Conservation (phyloP, 2,329 filamentous ascomycete genomes). For the Cladosporium sp. region DNA sequence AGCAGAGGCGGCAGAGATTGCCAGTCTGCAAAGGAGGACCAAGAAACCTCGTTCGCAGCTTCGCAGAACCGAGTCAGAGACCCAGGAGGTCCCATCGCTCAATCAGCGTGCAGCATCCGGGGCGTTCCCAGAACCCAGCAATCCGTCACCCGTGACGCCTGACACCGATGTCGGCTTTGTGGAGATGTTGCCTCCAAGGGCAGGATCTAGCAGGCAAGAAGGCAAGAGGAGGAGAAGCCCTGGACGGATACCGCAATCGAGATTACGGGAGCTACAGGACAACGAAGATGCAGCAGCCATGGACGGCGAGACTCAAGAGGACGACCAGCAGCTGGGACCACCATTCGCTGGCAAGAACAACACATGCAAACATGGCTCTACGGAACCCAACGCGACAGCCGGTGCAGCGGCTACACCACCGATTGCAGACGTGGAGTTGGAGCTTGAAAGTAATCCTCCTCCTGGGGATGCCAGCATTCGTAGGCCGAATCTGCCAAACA, state of each 20-base stretch:
- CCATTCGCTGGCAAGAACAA: slow-evolving; percentile 22
- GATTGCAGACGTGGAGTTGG: slow-evolving; percentile 66
- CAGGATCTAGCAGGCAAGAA: slow-evolving; percentile 16
- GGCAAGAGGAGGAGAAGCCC: slow-evolving; percentile 17
- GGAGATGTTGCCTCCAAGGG: slow-evolving; percentile 15
- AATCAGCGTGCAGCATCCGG: slow-evolving; percentile 24
- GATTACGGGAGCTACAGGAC: slow-evolving; percentile 26
- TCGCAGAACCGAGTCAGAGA: slow-evolving; percentile 26
- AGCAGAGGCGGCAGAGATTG: slow-evolving; percentile 49
- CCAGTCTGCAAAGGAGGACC: slow-evolving; percentile 45
- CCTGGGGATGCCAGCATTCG: slow-evolving; percentile 14
- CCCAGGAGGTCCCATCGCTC: slow-evolving; percentile 23
- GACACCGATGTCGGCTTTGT: slow-evolving; percentile 26
- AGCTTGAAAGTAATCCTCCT: slow-evolving; percentile 42
- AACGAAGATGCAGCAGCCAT: slow-evolving; percentile 22
- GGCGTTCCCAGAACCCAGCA: slow-evolving; percentile 16
- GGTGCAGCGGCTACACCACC: slow-evolving; percentile 62
- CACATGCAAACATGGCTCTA: slow-evolving; percentile 17
- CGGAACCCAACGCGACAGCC: slow-evolving; percentile 14
- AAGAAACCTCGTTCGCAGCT: slow-evolving; percentile 43
- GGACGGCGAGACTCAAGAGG: slow-evolving; percentile 26
- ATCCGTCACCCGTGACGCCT: slow-evolving; percentile 29
- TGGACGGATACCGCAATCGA: slow-evolving; percentile 21
- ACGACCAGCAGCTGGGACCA: slow-evolving; percentile 25
- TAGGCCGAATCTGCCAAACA: slow-evolving; percentile 39